A percentile compares a stretch with the other conserved stretches of the same genome.
phyloP scores from a whole-genome alignment of 352 stramenopile genomes.

The Sclerospora graminicola region DNA sequence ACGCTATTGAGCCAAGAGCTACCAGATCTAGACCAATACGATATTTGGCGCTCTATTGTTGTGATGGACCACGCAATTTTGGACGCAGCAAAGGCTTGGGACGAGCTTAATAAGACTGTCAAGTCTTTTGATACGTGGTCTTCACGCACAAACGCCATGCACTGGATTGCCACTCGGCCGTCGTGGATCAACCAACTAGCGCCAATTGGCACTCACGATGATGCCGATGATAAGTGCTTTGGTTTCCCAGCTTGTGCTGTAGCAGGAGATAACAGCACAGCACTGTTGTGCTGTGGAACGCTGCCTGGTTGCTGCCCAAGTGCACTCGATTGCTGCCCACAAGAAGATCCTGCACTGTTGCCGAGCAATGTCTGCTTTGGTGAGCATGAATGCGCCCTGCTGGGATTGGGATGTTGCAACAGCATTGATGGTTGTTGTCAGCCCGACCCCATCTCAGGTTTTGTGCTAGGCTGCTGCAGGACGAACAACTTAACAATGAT shows the following conservation, averaged over 20 bases:
- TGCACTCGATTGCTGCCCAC: constrained; percentile 47
- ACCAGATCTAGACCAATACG: constrained; percentile 20
- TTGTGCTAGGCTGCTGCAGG: constrained; percentile 56
- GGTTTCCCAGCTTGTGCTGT: constrained; percentile 41
- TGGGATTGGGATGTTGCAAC: constrained; percentile 57
- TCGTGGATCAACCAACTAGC: constrained; percentile 43
- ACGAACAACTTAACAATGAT: constrained; percentile 27
- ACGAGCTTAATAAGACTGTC: constrained; percentile 42
- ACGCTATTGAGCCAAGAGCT: constrained; percentile 37
- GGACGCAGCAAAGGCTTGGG: constrained; percentile 41
- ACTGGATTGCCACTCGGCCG: constrained; percentile 62
- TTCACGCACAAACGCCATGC: constrained; percentile 57
- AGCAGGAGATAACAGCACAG: constrained; percentile 48
- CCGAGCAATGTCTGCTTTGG: constrained; percentile 52
- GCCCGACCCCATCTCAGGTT: constrained; percentile 31
- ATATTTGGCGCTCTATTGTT: constrained; percentile 71
- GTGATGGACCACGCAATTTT: constrained; percentile 68
- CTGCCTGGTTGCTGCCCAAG: constrained; percentile 67
- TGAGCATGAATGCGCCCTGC: constrained; percentile 46
- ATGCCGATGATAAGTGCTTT: constrained; percentile 51
- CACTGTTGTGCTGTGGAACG: constrained; percentile 49
- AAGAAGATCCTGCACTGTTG: constrained; percentile 26
- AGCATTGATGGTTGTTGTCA: constrained; percentile 61
- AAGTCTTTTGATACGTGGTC: constrained; percentile 65
- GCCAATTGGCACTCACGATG: constrained; percentile 19